Conservation (phyloP, 83 land plant species). For the Thuja plicata region DNA sequence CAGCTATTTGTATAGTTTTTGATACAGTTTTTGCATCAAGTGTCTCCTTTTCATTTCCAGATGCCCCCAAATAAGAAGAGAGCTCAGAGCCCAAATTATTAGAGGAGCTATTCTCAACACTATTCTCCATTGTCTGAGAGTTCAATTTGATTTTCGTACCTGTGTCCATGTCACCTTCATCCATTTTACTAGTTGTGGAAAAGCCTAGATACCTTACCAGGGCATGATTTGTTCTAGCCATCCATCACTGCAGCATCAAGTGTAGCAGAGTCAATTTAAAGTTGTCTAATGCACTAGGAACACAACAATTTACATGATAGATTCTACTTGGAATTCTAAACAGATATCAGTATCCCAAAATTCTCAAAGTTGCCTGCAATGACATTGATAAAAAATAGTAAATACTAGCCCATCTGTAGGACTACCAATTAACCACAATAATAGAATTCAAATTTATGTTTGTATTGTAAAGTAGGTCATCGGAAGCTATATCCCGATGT, state of each 20-base stretch:
- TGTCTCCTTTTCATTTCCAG: neutral
- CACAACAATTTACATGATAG: neutral
- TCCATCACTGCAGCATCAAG: constrained; percentile 15
- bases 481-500: neutral
- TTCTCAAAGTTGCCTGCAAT: neutral
- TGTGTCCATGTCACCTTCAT: neutral
- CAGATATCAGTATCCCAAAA: neutral
- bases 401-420: neutral
- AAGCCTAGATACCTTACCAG: neutral
- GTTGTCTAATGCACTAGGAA: too few species aligned
- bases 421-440: neutral
- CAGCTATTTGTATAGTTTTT: constrained; percentile 8
- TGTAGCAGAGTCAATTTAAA: neutral
- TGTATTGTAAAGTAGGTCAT: too few species aligned
- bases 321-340: neutral
- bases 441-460: too few species aligned
- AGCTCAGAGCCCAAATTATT: neutral
- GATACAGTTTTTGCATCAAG: neutral
- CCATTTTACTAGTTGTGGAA: neutral
- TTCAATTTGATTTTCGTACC: neutral
- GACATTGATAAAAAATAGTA: neutral
- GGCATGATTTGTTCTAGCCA: neutral
- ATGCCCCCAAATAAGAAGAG: constrained; percentile 3
- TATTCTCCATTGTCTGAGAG: neutral
- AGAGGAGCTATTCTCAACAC: neutral